Base-by-base conservation (phyloP, 495 filamentous ascomycete genomes). In the Xylaria cubensis region DNA sequence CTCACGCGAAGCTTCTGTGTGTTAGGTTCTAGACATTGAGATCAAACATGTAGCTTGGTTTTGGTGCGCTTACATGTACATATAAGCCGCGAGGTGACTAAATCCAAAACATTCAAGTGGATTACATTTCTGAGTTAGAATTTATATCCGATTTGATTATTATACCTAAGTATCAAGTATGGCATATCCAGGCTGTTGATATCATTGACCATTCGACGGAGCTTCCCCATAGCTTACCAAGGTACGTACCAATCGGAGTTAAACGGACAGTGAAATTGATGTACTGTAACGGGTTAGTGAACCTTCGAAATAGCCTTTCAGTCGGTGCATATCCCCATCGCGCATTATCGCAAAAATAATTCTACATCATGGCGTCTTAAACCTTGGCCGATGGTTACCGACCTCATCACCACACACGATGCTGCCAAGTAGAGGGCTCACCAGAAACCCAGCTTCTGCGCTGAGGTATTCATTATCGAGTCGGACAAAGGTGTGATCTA, bases 351-450 rank as follows among this genome's bases (percentile, higher is more conserved):
- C 39, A 44, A 61, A 56, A 48, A 69, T 48, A 34, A 67, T 71
- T 61, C 55, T 12, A 13, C 32, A 62, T 34, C 17, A 34, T 17
- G 19, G 32, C 26, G 8, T 36, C 29, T 62, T 39, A 10, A 19
- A 39, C 19, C 48, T 7, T 17, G 15, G 44, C 13, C 15, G 21
- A 24, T 46, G 21, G 65, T 34, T 50, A 34, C 8, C 67, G 67
- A 62, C 56, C 17, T 53, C 68, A 34, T 8, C 59, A 63, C 58
- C 46, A 46, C 69, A 61, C 41, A 72, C 50, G 26, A 89, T 89
- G 87, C 79, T 88, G 73, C 84, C 86, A 69, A 86, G 85, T 66
- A 85, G 85, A 84, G 85, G 85, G 69, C 72, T 87, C 48, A 76
- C 82, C n/a, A 81, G 78, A 75, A 79, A 72, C 74, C 81, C 83